Evolutionary conservation across 1,284 basidiomycete genomes (phyloP).

Genomic region (Tilletia caries): DNA sequence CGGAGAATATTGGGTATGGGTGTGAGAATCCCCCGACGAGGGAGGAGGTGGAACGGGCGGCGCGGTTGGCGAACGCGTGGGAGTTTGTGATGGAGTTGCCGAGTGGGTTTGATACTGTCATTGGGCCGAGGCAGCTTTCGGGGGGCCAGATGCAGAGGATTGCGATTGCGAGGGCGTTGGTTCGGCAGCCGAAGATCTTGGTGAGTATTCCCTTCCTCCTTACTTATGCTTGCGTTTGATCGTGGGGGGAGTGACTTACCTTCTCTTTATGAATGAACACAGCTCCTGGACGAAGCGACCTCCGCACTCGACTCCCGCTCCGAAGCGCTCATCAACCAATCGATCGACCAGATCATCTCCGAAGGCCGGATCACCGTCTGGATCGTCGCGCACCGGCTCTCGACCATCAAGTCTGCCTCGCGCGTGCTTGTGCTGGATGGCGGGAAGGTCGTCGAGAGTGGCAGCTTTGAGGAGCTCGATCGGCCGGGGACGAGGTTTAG

Average conservation of each 20-base stretch:
- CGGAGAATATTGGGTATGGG: slow-evolving; percentile 90
- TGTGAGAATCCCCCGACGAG: slow-evolving; percentile 62
- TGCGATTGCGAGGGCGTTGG: slow-evolving; percentile 59
- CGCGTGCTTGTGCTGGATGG: slow-evolving; percentile 57
- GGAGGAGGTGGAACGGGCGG: slow-evolving; percentile 80
- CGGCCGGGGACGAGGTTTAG: slow-evolving; percentile 42
- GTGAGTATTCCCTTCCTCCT: slow-evolving; percentile 41
- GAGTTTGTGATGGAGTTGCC: slow-evolving; percentile 92
- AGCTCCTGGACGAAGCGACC: slow-evolving; percentile 51
- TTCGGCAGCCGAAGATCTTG: slow-evolving; percentile 57
- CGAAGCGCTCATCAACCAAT: slow-evolving; percentile 56
- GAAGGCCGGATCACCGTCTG: slow-evolving; percentile 58
- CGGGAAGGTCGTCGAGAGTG: slow-evolving; percentile 57
- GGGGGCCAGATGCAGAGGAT: slow-evolving; percentile 59
- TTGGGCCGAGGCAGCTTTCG: slow-evolving; percentile 50
- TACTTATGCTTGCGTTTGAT: slow-evolving; percentile 47
- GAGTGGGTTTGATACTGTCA: slow-evolving; percentile 71
- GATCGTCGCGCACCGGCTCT: slow-evolving; percentile 59
- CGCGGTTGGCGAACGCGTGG: slow-evolving; percentile 78
- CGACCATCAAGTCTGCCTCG: slow-evolving; percentile 58
- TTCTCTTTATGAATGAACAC: neutral
- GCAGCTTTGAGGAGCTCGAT: slow-evolving; percentile 57
- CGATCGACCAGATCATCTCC: slow-evolving; percentile 56
- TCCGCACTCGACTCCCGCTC: slow-evolving; percentile 56
- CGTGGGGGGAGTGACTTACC: neutral